phyloP scores from a whole-genome alignment of 805 yeast species.

The Lipomyces yamadae region DNA sequence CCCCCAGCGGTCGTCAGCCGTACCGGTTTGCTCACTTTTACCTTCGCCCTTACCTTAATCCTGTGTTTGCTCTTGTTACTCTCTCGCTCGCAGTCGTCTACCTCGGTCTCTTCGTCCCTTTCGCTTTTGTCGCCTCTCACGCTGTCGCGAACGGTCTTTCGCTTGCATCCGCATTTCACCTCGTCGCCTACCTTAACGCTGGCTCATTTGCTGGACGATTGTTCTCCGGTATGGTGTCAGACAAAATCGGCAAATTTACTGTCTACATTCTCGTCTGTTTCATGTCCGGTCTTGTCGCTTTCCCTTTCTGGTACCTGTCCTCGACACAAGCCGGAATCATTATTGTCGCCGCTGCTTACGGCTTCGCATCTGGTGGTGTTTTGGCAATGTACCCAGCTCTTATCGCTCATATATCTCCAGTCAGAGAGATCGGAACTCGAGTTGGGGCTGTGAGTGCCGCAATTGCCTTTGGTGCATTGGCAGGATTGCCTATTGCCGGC shows the following conservation, averaged over 20 bases:
- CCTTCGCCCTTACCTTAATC: slow-evolving; percentile 42
- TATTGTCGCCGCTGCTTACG: slow-evolving; percentile 43
- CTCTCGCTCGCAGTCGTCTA: slow-evolving; percentile 42
- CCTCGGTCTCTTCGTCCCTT: slow-evolving; percentile 44
- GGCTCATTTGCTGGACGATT: slow-evolving; percentile 57
- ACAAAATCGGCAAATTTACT: slow-evolving; percentile 55
- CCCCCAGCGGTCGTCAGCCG: slow-evolving; percentile 35
- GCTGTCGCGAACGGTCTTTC: slow-evolving; percentile 40
- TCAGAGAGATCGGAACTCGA: slow-evolving; percentile 43
- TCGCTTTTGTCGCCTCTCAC: slow-evolving; percentile 46
- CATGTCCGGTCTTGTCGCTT: slow-evolving; percentile 44
- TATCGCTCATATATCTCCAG: slow-evolving; percentile 42
- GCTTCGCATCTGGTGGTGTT: slow-evolving; percentile 46
- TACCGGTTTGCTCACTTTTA: slow-evolving; percentile 32
- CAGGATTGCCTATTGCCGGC: slow-evolving; percentile 46
- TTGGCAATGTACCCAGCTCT: slow-evolving; percentile 46
- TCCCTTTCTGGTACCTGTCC: slow-evolving; percentile 37
- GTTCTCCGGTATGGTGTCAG: slow-evolving; percentile 54
- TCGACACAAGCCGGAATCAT: slow-evolving; percentile 29
- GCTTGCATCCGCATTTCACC: slow-evolving; percentile 38
- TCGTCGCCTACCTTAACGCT: slow-evolving; percentile 47
- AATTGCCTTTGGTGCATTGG: slow-evolving; percentile 56
- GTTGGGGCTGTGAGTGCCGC: slow-evolving; percentile 68
- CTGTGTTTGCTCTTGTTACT: slow-evolving; percentile 40
- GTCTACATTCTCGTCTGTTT: slow-evolving; percentile 44